A percentile compares a stretch with the other conserved stretches of the same genome.
Conservation (phyloP, 1,284 basidiomycete species). For the Gomphus bonarii region DNA sequence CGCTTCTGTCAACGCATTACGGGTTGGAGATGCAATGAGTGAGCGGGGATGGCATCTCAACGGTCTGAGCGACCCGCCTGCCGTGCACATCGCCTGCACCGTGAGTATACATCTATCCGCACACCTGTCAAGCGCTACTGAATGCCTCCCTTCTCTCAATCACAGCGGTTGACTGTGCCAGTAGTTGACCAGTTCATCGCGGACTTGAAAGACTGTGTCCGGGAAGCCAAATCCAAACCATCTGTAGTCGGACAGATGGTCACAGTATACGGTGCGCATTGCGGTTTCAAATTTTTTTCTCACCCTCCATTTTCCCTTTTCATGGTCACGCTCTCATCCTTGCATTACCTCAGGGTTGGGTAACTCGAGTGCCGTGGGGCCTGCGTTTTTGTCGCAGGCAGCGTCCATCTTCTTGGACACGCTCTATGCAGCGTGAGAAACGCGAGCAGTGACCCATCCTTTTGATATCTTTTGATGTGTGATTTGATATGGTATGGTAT, state of each 20-base stretch:
- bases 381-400: conserved; percentile 79
- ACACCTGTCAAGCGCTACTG: background rate
- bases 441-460: background rate
- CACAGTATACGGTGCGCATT: conserved; percentile 70
- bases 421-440: conserved; percentile 37
- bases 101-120: conserved; percentile 33
- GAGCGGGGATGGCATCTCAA: conserved; percentile 88
- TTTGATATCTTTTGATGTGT: background rate
- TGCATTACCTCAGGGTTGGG: conserved; percentile 57
- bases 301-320: background rate
- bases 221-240: conserved; percentile 48
- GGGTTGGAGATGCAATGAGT: conserved; percentile 86
- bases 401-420: conserved; percentile 77
- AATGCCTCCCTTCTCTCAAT: background rate
- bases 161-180: conserved; percentile 67
- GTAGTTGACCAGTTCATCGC: conserved; percentile 70
- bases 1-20: conserved; percentile 58
- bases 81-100: conserved; percentile 91
- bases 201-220: conserved; percentile 72
- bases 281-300: background rate
- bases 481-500: background rate
- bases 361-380: conserved; percentile 78
- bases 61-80: conserved; percentile 69
- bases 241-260: conserved; percentile 74
- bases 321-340: background rate